Evolutionary conservation across 257 asterid genomes (phyloP), one percentile per base, ranked within the genome.

Genomic region (Gynochthodes officinalis): DNA sequence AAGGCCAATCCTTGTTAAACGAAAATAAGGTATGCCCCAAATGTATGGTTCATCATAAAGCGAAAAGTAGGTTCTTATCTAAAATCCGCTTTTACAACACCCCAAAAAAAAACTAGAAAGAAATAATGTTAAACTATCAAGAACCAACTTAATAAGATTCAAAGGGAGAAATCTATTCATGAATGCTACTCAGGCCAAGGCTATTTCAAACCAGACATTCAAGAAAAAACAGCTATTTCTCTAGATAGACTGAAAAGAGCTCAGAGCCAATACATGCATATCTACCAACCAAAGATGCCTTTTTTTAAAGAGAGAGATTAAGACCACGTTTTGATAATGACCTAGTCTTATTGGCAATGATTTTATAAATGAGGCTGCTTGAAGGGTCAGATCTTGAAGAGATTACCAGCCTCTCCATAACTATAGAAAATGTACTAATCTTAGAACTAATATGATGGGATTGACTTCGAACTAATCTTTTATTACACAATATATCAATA

Each of bases 241-340:
- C 52, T 40, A 40, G 69, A 64, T 49, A 19, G 53, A 67, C n/a
- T 9, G 16, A 60, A 60, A 72, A 33, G 15, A 52, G 43, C 33
- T 23, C 42, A 73, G 74, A 59, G 44, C 75, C 71, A 70, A 67
- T 55, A 65, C 43, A 77, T 16, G 69, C 33, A 73, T 60, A 57
- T 74, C 77, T 61, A 19, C 49, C 77, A 23, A 44, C 64, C 65
- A 68, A 75, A 80, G 72, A 70, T 60, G 73, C 64, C 16, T 46
- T 35, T 67, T 21, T 46, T 72, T 73, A 74, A 16, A 77, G 62
- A 63, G 78, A 75, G 82, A 72, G 70, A 77, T 73, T 67, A 72
- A 40, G 86, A 78, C 90, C 65, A 78, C 79, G 76, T 78, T 79
- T 81, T 66, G 75, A 73, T 69, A 42, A 73, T 73, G 82, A 82